Base-by-base conservation (phyloP, 2,329 filamentous ascomycete species). In the Sclerotinia spermophila region DNA sequence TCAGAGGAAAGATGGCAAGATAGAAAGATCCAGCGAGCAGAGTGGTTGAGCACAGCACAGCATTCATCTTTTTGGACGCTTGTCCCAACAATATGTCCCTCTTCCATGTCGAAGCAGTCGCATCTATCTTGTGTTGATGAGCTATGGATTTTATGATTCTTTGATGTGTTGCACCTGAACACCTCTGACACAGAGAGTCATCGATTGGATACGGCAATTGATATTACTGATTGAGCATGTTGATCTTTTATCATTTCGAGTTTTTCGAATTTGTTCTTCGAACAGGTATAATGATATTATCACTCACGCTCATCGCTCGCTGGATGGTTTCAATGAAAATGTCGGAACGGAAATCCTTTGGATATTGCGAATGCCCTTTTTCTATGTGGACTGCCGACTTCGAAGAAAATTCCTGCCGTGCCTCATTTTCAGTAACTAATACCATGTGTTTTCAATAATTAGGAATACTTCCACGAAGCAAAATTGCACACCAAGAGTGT, bases 401-500 rank as follows among this genome's bases (percentile, higher is more conserved):
- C 78, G 75, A 71, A 72, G 74, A 72, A 72, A 71, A 68, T 80
- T 75, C 81, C 38, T 61, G 38, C 48, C 56, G 78, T 55, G 42
- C 77, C 79, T 75, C 74, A 80, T 79, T 80, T 83, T 80, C 78
- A 81, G 81, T 83, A 85, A 92, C 91, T 93, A 89, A 93, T 90
- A 82, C 84, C 81, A 79, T 75, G 82, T 84, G 53, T 85, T 81
- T 64, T 56, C 48, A 82, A 82, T 82, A 82, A 82, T 84, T 93
- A 99, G 96, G 96, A 99, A 84, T 99, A 98, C 83, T 98, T 99
- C 82, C 84, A 86, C 79, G 91, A 93, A 80, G 91, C 92, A 78
- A 45, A 51, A 30, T 30, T 67, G 19, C 42, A 59, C 53, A 59
- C 64, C 42, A 67, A 70, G 51, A 53, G 35, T n/a, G 62, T 96